Base-by-base conservation (phyloP, 768 basidiomycete genomes). In the Phanerochaete carnosa region DNA sequence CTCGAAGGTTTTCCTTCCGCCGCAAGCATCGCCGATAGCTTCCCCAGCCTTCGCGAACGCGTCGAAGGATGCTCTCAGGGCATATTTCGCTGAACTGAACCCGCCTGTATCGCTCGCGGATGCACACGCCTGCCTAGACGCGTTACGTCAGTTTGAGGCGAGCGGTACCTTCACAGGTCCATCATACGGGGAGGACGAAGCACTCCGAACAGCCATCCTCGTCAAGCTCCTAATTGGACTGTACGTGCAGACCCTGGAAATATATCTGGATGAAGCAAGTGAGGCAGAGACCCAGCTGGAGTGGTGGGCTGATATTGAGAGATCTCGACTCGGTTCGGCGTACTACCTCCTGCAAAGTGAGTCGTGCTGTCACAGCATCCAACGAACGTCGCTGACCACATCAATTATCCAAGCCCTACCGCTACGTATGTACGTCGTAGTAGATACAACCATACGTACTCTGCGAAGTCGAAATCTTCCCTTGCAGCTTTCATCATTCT, bases 281-380 rank as follows among this genome's bases (percentile, higher is more conserved):
- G 72, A 84, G 33, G 83, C 87, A 13, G 93, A 95, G 66, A 73
- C 79, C 7, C 92, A 94, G 66, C 85, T 90, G 22, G 84, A 90
- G 47, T 97, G 90, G 89, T 98, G 95, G 95, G 79, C 81, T 16
- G 81, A 85, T 29, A 71, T 90, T 45, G 86, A 88, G 63, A 79
- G 84, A 32, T 92, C 89, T 2, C 68, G 77, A 28, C 64, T 73
- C 55, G 80, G 78, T 22, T 79, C 88, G 11, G 80, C 80, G 2
- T 75, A 82, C 68, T 94, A 90, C 72, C 77, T 95, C 28, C 63
- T 95, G 1, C 90, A 95, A 76, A 91, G 93, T 95, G 68, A 66
- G 87, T 77, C 47, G 15, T 39, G 32, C 35, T 19, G 4, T 33
- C 45, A 16, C 50, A 68, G 45, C 63, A 66, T 62, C 65, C 52